Evolutionary conservation across 2,329 filamentous ascomycete genomes (phyloP).

Genomic region (Ophiostoma novo-ulmi): DNA sequence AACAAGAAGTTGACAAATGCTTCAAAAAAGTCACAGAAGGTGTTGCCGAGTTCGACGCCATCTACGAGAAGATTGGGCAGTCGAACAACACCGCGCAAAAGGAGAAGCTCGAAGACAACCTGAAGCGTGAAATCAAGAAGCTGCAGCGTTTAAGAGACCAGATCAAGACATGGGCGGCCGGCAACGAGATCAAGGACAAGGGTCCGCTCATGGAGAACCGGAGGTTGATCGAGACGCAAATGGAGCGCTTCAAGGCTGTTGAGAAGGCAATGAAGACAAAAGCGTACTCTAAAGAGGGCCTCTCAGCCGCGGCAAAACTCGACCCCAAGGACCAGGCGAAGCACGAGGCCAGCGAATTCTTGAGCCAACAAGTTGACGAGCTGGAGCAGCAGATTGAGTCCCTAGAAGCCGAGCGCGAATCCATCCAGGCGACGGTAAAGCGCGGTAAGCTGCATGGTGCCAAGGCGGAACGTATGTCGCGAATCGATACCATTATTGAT

Average conservation of each 20-base stretch:
- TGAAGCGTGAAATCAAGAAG: slow-evolving; percentile 99
- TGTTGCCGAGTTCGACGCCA: slow-evolving; percentile 83
- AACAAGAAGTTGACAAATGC: slow-evolving; percentile 98
- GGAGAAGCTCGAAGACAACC: slow-evolving; percentile 94
- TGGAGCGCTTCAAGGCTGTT: slow-evolving; percentile 99
- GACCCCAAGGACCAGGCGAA: slow-evolving; percentile 98
- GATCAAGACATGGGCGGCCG: slow-evolving; percentile 98
- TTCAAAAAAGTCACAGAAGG: slow-evolving; percentile 98
- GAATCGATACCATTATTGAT: slow-evolving; percentile 79
- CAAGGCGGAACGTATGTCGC: slow-evolving; percentile 82
- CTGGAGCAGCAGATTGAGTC: slow-evolving; percentile 90
- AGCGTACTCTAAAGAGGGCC: slow-evolving; percentile 95
- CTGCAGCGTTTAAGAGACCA: slow-evolving; percentile 93
- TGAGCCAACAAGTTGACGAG: slow-evolving; percentile 82
- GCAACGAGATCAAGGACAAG: slow-evolving; percentile 99
- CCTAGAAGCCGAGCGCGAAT: slow-evolving; percentile 83
- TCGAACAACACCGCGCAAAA: slow-evolving; percentile 91
- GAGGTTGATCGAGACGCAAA: slow-evolving; percentile 97
- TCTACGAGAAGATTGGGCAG: slow-evolving; percentile 96
- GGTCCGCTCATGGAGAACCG: slow-evolving; percentile 87
- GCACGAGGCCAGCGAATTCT: slow-evolving; percentile 78
- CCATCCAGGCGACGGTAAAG: slow-evolving; percentile 82
- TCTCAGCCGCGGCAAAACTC: slow-evolving; percentile 84
- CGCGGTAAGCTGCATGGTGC: slow-evolving; percentile 83
- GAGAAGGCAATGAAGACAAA: slow-evolving; percentile 99